These are phyloP conservation scores for Fusarium clavum DNA, from an alignment of 2,329 filamentous ascomycete species.

Conservation along the genomic window DNA sequence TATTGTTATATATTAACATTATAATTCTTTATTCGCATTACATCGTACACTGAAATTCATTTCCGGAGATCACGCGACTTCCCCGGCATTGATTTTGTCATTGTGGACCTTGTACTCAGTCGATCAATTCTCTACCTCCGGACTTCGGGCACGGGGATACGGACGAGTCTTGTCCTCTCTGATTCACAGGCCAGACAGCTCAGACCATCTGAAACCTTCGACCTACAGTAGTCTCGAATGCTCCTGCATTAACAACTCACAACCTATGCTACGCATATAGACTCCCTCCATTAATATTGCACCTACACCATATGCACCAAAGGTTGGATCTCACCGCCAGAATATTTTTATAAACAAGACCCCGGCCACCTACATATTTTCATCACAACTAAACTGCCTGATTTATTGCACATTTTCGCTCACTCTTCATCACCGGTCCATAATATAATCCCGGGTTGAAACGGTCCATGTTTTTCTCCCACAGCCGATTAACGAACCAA, in stretches of 20 bases:
- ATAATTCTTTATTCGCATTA: conserved; percentile 6
- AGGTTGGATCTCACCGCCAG: conserved; percentile 14
- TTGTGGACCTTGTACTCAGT: conserved; percentile 23
- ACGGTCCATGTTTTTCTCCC: conserved; percentile 15
- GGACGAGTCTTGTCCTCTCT: conserved; percentile 8
- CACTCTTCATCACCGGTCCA: conserved; percentile 10
- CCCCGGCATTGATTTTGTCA: conserved; percentile 15
- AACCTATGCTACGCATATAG: conserved; percentile 18
- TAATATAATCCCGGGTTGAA: conserved; percentile 28
- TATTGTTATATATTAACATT: not conserved
- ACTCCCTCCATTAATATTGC: conserved; percentile 25
- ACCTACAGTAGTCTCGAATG: conserved; percentile 23
- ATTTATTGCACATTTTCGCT: conserved; percentile 11
- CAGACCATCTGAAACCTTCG: conserved; percentile 27
- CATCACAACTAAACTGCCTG: conserved; percentile 19
- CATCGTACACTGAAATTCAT: conserved; percentile 11
- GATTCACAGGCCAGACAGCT: conserved; percentile 14
- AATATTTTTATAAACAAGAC: conserved; percentile 24
- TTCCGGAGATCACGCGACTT: conserved; percentile 30
- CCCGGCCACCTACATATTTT: conserved; percentile 24
- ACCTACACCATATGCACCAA: conserved; percentile 7
- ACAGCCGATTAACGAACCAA: conserved; percentile 35
- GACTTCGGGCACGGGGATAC: conserved; percentile 20
- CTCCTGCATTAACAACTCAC: conserved; percentile 36
- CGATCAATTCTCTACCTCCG: not conserved